Evolutionary conservation across 1,139 yeast species (phyloP), one percentile per base, ranked within the genome.

Genomic region (Yamadazyma buinensis): DNA sequence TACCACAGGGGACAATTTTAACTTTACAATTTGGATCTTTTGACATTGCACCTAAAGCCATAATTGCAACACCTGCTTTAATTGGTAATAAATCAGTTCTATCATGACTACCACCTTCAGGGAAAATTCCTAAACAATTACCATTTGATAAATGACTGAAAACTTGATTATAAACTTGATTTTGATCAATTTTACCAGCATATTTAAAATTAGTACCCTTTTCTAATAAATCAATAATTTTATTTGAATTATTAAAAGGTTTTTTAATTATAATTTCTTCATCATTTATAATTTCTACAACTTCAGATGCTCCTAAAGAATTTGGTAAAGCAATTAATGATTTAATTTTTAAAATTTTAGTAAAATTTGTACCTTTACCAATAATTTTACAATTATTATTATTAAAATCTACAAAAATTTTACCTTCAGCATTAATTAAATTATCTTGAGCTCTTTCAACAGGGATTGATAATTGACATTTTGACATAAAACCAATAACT

Each of bases 401-500:
- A 15, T 70, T 69, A 40, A 75, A 67, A 36, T 75, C 71, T 11
- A 73, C 64, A 43, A 63, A 60, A 17, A 85, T 80, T 38, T 64
- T 69, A 3, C 95, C 95, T 2, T 68, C 53, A 8, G 80, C 90
- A 4, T 67, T 57, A 23, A 55, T 61, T 54, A 90, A 70, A 54
- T 78, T 80, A 56, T 92, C 98, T 56, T 92, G 97, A 3, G 96
- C 87, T 44, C 98, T 72, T 21, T 78, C 83, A 3, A 92, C 98
- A 2, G 97, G 95, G 43, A 92, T 92, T 2, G 95, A 71, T 59
- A 81, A 70, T 46, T 87, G 87, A 40, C 83, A 72, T 37, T 82
- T 71, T 3, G 97, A 82, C 50, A 90, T 64, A 26, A 75, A 61
- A 2, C 97, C 97, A 44, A 92, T 80, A 32, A 85, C 73, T 36